Conservation (phyloP, 78 protist genomes). For the Dictyostelium intermedium region DNA sequence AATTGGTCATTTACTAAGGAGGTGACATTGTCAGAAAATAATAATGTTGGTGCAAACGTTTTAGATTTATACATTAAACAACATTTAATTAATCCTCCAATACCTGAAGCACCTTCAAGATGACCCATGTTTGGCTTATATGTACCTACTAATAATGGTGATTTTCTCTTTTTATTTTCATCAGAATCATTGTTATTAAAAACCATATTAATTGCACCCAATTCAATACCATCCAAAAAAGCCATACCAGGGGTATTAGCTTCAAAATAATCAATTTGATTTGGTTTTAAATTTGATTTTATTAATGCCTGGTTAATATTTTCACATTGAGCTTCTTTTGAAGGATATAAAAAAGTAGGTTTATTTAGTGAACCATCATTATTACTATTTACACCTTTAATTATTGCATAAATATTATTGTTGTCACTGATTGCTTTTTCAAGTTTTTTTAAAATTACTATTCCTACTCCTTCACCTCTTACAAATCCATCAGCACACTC, state of each 20-base stretch:
- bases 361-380: conserved; percentile 76
- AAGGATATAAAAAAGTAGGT: neutral
- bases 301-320: neutral
- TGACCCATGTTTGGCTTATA: conserved; percentile 42
- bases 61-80: conserved; percentile 40
- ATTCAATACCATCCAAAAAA: conserved; percentile 70
- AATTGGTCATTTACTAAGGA: conserved; percentile 34
- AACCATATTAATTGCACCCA: conserved; percentile 9
- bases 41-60: conserved; percentile 27
- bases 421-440: conserved; percentile 1
- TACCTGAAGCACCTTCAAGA: conserved; percentile 31
- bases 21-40: neutral
- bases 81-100: conserved; percentile 2
- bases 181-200: neutral
- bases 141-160: neutral
- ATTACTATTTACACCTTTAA: conserved; percentile 41
- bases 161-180: neutral
- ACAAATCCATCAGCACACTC: conserved; percentile 89
- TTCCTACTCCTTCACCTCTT: conserved; percentile 88
- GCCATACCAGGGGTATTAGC: conserved; percentile 71
- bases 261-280: conserved; percentile 56
- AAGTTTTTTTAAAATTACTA: conserved; percentile 46
- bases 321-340: neutral
- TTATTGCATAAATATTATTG: conserved; percentile 38
- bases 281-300: conserved; percentile 14